A percentile compares a stretch with the other conserved stretches of the same genome.
Evolutionary conservation across 495 filamentous ascomycete species (phyloP).

Genomic region (Talaromyces thailandensis): DNA sequence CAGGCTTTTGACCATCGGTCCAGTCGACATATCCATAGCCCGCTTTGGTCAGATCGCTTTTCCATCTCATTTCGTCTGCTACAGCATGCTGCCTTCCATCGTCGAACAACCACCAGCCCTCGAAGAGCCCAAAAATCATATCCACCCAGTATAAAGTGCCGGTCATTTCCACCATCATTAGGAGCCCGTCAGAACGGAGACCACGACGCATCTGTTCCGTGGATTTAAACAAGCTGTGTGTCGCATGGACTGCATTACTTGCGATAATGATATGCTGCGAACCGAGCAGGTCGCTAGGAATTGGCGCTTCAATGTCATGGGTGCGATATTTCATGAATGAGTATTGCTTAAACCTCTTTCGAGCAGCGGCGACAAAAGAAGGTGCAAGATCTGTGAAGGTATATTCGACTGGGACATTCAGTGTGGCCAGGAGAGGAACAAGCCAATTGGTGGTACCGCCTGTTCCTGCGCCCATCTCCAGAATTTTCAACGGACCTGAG

Average conservation of each 20-base stretch:
- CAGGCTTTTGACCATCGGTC: conserved; percentile 18
- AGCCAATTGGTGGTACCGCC: conserved; percentile 34
- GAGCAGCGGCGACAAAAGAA: conserved; percentile 32
- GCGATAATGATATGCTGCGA: conserved; percentile 39
- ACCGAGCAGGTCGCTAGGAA: conserved; percentile 22
- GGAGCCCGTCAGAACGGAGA: conserved; percentile 27
- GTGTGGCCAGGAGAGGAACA: conserved; percentile 22
- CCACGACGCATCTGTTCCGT: conserved; percentile 21
- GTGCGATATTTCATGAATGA: conserved; percentile 33
- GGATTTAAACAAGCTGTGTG: conserved; percentile 22
- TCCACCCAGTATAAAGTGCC: conserved; percentile 36
- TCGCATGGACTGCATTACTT: conserved; percentile 43
- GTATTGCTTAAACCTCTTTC: conserved; percentile 29
- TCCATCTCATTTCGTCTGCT: conserved; percentile 5
- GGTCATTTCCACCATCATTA: conserved; percentile 27
- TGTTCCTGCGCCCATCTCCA: conserved; percentile 40
- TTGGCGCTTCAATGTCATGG: conserved; percentile 37
- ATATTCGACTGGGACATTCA: conserved; percentile 35
- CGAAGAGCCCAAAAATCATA: conserved; percentile 40
- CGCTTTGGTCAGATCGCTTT: conserved; percentile 7
- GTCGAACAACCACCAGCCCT: conserved; percentile 47
- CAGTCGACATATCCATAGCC: conserved; percentile 42
- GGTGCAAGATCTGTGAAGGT: conserved; percentile 39
- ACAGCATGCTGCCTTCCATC: conserved; percentile 42
- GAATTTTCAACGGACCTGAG: conserved; percentile 24